Base-by-base conservation (phyloP, 2,329 filamentous ascomycete species). In the Penicillium glabrum region DNA sequence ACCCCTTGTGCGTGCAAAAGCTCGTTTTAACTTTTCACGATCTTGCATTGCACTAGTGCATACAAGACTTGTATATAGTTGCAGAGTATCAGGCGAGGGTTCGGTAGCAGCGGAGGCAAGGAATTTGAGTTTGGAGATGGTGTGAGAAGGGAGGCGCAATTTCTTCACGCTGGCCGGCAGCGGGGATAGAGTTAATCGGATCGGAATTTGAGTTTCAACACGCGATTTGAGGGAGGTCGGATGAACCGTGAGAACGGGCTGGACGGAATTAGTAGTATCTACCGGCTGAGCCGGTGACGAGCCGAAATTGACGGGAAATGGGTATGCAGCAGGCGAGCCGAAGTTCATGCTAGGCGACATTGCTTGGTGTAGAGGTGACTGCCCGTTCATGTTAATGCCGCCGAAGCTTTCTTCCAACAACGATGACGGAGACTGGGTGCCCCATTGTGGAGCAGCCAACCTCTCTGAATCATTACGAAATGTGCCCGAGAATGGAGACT, bases 201-300 rank as follows among this genome's bases (percentile, higher is more conserved):
- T 91, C 9, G 90, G 90, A 65, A 98, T 97, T 71, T 98, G 95
- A 0, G 95, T 98, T 78, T 99, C 95, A 19, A 98, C 95, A 23
- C 95, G 87, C 16, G 93, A 96, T 75, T 97, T 98, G 55, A 85
- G 72, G 5, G 88, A 88, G 3, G 86, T 89, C 5, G 86, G 85
- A 60, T 87, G 82, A 44, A 90, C 84, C 13, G 82, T 83, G 39
- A 90, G 72, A 50, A 74, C 65, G 23, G 79, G 77, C 35, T 72
- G 72, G 26, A 75, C 66, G 6, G 72, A 62, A 10, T 61, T 65
- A 26, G 76, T 72, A 47, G 69, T 65, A 27, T 69, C 66, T 27
- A 66, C 49, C 43, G 59, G 66, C n/a, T 33, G 46, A 47, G 27
- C 29, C 5, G 69, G 61, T 1, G 73, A 68, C 0, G 64, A 66